Evolutionary conservation across 2,329 filamentous ascomycete genomes (phyloP).

Genomic region (Thelonectria olida): DNA sequence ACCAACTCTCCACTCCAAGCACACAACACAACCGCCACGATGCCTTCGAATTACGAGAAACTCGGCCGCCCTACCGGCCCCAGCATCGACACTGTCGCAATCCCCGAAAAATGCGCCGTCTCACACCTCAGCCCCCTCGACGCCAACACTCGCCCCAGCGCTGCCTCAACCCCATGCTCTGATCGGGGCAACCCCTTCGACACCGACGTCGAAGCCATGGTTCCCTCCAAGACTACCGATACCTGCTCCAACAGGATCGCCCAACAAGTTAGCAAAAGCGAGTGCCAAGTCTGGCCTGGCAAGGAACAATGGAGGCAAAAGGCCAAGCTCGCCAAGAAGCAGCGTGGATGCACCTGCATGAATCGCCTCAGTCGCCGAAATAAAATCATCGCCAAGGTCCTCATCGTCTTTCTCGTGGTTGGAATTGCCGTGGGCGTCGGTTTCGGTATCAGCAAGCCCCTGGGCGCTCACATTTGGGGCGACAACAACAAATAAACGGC

Average conservation of each 20-base stretch:
- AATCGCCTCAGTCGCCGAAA: slow-evolving; percentile 63
- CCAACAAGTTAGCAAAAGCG: slow-evolving; percentile 48
- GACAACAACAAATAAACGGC: slow-evolving; percentile 36
- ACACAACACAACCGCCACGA: slow-evolving; percentile 19
- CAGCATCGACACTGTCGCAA: slow-evolving; percentile 29
- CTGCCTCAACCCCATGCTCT: slow-evolving; percentile 56
- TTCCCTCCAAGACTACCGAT: slow-evolving; percentile 43
- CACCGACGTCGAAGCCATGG: slow-evolving; percentile 65
- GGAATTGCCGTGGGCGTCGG: slow-evolving; percentile 65
- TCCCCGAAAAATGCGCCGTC: slow-evolving; percentile 44
- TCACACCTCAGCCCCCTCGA: slow-evolving; percentile 36
- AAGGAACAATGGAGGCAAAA: slow-evolving; percentile 68
- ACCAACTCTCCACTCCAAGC: slow-evolving; percentile 14
- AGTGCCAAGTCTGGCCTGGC: slow-evolving; percentile 68
- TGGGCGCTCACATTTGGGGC: slow-evolving; percentile 68
- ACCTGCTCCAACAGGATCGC: slow-evolving; percentile 45
- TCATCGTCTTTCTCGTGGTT: slow-evolving; percentile 61
- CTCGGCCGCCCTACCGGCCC: slow-evolving; percentile 35
- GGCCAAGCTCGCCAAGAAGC: slow-evolving; percentile 64
- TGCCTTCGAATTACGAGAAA: slow-evolving; percentile 41
- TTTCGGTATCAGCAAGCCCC: slow-evolving; percentile 68
- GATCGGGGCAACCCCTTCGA: slow-evolving; percentile 63
- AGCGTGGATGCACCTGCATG: slow-evolving; percentile 61
- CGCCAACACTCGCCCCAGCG: slow-evolving; percentile 44
- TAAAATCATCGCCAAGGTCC: slow-evolving; percentile 63